A percentile compares a stretch with the other conserved stretches of the same genome.
These are phyloP conservation scores for Atkinsonella hypoxylon DNA, from an alignment of 2,329 filamentous ascomycete genomes.

Conservation along the genomic window DNA sequence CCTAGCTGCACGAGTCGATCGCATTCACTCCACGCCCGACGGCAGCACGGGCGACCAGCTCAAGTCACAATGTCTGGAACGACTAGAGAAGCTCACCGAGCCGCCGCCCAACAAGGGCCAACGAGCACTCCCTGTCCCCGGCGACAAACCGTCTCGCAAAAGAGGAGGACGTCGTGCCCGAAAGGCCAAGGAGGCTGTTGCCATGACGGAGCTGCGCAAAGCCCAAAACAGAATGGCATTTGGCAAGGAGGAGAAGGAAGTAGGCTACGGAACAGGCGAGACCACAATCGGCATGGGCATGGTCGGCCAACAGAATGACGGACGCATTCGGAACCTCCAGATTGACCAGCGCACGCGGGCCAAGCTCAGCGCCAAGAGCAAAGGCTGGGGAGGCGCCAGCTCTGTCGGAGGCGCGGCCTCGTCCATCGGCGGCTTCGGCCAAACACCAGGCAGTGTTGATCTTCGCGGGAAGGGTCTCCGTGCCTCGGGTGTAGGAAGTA, in stretches of 20 bases:
- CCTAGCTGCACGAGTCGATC: slow-evolving; percentile 83
- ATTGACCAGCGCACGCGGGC: slow-evolving; percentile 89
- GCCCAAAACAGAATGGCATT: slow-evolving; percentile 95
- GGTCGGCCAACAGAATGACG: slow-evolving; percentile 82
- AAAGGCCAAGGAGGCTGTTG: slow-evolving; percentile 91
- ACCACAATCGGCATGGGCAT: slow-evolving; percentile 83
- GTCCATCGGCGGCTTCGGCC: slow-evolving; percentile 68
- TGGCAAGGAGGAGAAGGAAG: slow-evolving; percentile 87
- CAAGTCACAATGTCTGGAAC: slow-evolving; percentile 69
- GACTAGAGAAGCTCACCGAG: slow-evolving; percentile 86
- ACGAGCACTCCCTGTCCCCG: slow-evolving; percentile 78
- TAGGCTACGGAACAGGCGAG: slow-evolving; percentile 80
- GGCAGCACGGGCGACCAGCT: slow-evolving; percentile 75
- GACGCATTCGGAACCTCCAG: slow-evolving; percentile 77
- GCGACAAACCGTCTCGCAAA: slow-evolving; percentile 90
- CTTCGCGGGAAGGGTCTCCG: slow-evolving; percentile 71
- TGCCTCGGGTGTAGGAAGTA: slow-evolving; percentile 68
- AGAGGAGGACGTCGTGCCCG: slow-evolving; percentile 80
- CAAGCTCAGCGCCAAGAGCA: slow-evolving; percentile 88
- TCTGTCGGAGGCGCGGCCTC: slow-evolving; percentile 58
- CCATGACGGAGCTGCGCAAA: slow-evolving; percentile 93
- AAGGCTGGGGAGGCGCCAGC: slow-evolving; percentile 77
- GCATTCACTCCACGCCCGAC: slow-evolving; percentile 68
- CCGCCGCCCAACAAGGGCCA: slow-evolving; percentile 81
- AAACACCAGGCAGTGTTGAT: slow-evolving; percentile 47